phyloP scores from a whole-genome alignment of 228 moss, liverwort and hornwort genomes.

The Sphagnum fallax region DNA sequence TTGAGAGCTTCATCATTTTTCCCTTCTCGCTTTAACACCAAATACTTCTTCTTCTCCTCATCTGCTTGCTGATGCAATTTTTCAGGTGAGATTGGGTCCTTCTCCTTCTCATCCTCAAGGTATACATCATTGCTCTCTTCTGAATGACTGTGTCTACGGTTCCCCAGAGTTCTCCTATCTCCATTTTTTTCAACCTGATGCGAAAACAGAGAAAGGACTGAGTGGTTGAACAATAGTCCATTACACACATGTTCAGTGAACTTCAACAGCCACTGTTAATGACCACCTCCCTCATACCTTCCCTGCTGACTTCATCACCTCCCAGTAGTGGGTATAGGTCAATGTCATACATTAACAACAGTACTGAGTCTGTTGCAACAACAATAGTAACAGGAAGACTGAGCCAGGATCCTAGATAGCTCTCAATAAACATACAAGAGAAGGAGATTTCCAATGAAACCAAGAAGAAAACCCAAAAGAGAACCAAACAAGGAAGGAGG shows the following conservation, averaged over 20 bases:
- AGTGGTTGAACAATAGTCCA: background rate
- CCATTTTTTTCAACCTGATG: background rate
- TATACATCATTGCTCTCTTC: background rate
- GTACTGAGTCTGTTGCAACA: no score
- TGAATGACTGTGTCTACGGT: constrained; percentile 7
- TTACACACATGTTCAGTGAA: no score
- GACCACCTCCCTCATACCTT: background rate
- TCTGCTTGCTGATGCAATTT: constrained; percentile 57
- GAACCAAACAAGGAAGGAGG: no score
- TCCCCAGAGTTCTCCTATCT: constrained; percentile 2
- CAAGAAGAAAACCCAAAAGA: no score
- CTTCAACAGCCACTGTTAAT: no score
- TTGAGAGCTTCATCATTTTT: constrained; percentile 77
- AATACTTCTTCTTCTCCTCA: constrained; percentile 72
- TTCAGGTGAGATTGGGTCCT: constrained; percentile 43
- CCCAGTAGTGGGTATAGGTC: background rate
- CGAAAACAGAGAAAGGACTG: background rate
- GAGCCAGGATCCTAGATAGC: no score
- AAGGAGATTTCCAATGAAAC: no score
- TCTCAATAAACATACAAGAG: no score
- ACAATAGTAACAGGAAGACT: no score
- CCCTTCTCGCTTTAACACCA: constrained; percentile 66
- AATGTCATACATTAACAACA: no score
- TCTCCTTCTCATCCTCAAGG: constrained; percentile 19
- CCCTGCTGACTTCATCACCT: background rate